Base-by-base conservation (phyloP, 148 eudicot genomes). In the Rhododendron henanense region DNA sequence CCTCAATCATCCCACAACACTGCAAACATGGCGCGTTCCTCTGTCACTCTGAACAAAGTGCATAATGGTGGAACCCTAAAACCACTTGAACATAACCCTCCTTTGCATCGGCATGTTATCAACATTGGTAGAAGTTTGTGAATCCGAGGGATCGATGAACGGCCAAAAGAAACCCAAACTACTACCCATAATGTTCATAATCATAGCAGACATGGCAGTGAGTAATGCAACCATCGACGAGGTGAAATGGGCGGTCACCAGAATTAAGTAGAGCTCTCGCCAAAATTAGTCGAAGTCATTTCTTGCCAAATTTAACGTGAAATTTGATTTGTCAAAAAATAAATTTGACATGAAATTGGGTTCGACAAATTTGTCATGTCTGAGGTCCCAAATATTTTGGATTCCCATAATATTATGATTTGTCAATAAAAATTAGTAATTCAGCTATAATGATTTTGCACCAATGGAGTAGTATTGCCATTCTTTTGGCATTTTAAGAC, bases 151-250 rank as follows among this genome's bases (percentile, higher is more conserved):
- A 83, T 94, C 87, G 10, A 94, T 80, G 59, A 88, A 89, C 79
- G 93, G 89, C 95, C 96, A 93, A 67, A 94, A 85, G 90, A 93
- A 91, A 28, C 92, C 96, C 85, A 93, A 89, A 86, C 92, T 90
- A 85, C 94, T 94, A 19, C 97, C 94, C 93, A 94, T 93, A 5
- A 93, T 88, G 71, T 94, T 93, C 94, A 93, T 94, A 59, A 93
- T 82, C 53, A 94, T 92, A 25, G 93, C 95, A 31, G 94, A 93
- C 55, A 92, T 80, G 50, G 97, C 95, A 13, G 97, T 73, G 48
- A 95, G 93, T 85, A 94, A 83, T 4, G 92, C 95, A 31, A 94
- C 92, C 92, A 91, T 79, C 6, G 93, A 89, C 1, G 95, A 94
- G 78, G 87, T 80, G 91, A 94, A 94, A 88, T 94, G 94, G 44